phyloP scores from a whole-genome alignment of 2,329 filamentous ascomycete species.

The Aspergillus fijiensis region DNA sequence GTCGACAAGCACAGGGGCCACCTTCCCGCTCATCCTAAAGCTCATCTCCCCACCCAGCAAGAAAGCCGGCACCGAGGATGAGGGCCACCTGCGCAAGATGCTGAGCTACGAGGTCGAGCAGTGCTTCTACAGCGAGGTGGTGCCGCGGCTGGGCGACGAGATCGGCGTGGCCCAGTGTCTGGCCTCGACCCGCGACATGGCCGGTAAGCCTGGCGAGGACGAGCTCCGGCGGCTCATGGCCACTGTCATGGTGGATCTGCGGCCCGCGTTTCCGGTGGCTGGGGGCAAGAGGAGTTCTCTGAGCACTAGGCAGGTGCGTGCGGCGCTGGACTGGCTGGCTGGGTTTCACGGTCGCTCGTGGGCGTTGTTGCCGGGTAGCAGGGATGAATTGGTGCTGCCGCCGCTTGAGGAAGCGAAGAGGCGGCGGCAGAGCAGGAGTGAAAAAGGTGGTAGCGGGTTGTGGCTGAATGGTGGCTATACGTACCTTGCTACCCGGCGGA shows the following conservation, averaged over 20 bases:
- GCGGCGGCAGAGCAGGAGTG: slow-evolving; percentile 18
- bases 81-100: slow-evolving; percentile 65
- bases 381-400: slow-evolving; percentile 41
- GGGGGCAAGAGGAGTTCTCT: slow-evolving; percentile 45
- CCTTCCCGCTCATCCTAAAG: slow-evolving; percentile 55
- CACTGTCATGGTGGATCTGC: slow-evolving; percentile 59
- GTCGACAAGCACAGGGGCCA: slow-evolving; percentile 16
- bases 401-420: slow-evolving; percentile 56
- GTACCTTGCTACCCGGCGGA: slow-evolving; percentile 62
- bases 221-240: slow-evolving; percentile 45
- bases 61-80: slow-evolving; percentile 41
- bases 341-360: slow-evolving; percentile 60
- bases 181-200: slow-evolving; percentile 41
- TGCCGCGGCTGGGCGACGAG: slow-evolving; percentile 47
- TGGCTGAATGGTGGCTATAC: slow-evolving; percentile 71
- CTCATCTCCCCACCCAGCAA: slow-evolving; percentile 55
- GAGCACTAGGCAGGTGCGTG: slow-evolving; percentile 48
- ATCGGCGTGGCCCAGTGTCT: slow-evolving; percentile 55
- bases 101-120: slow-evolving; percentile 68
- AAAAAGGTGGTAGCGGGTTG: slow-evolving; percentile 31
- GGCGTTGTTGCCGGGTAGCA: slow-evolving; percentile 31
- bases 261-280: slow-evolving; percentile 54
- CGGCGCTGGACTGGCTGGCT: slow-evolving; percentile 63
- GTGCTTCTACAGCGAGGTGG: slow-evolving; percentile 61
- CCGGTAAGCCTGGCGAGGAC: slow-evolving; percentile 25